These are phyloP conservation scores for Abelmoschus esculentus DNA, from an alignment of 345 rosid species.

Conservation along the genomic window DNA sequence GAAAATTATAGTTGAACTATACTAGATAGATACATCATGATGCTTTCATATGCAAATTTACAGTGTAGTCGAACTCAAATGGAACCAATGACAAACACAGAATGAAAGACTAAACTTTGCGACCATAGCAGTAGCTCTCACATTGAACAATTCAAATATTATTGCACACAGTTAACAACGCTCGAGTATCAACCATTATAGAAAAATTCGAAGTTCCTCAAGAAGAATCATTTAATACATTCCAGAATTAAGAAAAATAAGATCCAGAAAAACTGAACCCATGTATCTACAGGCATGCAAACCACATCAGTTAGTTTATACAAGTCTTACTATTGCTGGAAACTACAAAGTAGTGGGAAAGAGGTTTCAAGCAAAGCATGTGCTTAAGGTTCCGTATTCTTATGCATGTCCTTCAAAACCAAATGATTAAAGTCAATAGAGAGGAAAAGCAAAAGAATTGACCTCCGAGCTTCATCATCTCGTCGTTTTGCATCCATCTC, in stretches of 20 bases:
- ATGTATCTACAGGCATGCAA: background rate
- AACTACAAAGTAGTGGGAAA: background rate
- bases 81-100: no score
- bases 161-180: background rate
- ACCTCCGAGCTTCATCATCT: slow-evolving; percentile 88
- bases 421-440: background rate
- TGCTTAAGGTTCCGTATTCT: background rate
- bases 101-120: background rate
- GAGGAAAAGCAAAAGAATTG: slow-evolving; percentile 8
- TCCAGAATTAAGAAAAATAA: background rate
- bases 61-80: background rate
- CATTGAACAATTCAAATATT: background rate
- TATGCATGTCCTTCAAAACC: background rate
- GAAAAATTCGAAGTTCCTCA: background rate
- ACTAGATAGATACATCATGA: background rate
- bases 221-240: background rate
- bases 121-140: background rate
- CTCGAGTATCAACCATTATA: background rate
- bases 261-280: slow-evolving; percentile 1
- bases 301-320: background rate
- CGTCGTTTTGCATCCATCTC: slow-evolving; percentile 92
- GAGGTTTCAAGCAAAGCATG: background rate
- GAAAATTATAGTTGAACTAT: background rate
- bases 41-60: background rate
- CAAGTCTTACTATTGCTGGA: background rate